Evolutionary conservation across 1,284 basidiomycete species (phyloP), one percentile per base, ranked within the genome.

Genomic region (Melampsora americana): DNA sequence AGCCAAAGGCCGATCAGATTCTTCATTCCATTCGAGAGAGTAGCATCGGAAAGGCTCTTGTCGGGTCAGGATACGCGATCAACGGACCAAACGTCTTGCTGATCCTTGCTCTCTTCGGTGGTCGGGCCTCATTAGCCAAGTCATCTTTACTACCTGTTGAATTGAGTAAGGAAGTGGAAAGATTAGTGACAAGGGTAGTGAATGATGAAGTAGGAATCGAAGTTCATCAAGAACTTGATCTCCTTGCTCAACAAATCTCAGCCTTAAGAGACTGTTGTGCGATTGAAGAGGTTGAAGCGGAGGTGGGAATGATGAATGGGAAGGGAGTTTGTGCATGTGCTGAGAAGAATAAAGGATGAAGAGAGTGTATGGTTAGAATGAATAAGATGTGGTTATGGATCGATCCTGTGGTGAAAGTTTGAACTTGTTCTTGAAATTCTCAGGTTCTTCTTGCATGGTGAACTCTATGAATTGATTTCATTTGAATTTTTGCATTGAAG

Each of bases 241-340:
- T 61, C 65, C 35, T 72, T 5, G 53, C 44, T 14, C 61, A 56
- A 16, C 70, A 72, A 50, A n/a, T 72, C 14, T 53, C n/a, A 7
- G 70, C 70, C 12, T 53, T 72, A 30, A 60, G 60, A 5, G 70
- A 72, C 42, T 72, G 70, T 35, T 72, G 61, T 64, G 42, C 70
- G 2, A 18, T 72, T 11, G 70, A 72, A 56, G 66, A 50, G 6
- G 39, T 5, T 12, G 39, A 42, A 42, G 1, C 39, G 6, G 39
- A 42, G 12, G 39, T 12, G 11, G 39, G 39, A 12, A 42, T 12
- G n/a, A n/a, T n/a, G 11, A 42, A 11, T 42, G 11, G 5, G 1
- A 42, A 42, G 12, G 39, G 39, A 12, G 39, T 42, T 11, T 42
- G 39, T 42, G 39, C 39, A 42, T 42, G 39, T 12, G 39, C 39